Evolutionary conservation across 495 filamentous ascomycete species (phyloP).

Genomic region (Baudoinia panamericana): DNA sequence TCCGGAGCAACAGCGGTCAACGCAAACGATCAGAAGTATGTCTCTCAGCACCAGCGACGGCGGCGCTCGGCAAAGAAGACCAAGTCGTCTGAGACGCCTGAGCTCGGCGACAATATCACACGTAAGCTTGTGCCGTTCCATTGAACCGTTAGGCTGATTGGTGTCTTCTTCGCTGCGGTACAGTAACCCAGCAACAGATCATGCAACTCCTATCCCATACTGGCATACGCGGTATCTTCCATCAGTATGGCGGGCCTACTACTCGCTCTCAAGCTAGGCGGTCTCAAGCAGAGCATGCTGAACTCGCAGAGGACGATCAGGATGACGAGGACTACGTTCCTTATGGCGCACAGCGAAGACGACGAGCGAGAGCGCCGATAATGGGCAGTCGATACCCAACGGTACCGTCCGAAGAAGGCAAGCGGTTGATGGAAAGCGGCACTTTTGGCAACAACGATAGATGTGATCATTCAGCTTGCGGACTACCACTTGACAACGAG

Average conservation of each 20-base stretch:
- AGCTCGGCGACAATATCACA: constrained; percentile 9
- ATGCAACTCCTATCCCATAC: constrained; percentile 31
- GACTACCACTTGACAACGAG: constrained; percentile 23
- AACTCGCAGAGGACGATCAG: constrained; percentile 31
- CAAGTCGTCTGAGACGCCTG: constrained; percentile 2
- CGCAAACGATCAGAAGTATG: constrained; percentile 17
- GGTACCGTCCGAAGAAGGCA: constrained; percentile 64
- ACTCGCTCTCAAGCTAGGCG: constrained; percentile 22
- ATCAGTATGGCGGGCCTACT: constrained; percentile 24
- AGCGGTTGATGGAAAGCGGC: constrained; percentile 64
- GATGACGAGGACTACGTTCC: constrained; percentile 27
- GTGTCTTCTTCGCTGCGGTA: constrained; percentile 14
- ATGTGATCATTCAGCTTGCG: constrained; percentile 25
- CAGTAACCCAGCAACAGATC: constrained; percentile 32
- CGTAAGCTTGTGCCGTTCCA: constrained; percentile 15
- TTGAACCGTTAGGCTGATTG: constrained; percentile 16
- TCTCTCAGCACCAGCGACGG: background rate
- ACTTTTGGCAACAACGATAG: constrained; percentile 54
- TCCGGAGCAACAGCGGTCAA: constrained; percentile 1
- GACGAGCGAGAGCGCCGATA: constrained; percentile 18
- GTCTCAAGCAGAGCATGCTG: constrained; percentile 8
- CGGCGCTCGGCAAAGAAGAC: background rate
- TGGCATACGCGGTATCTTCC: constrained; percentile 31
- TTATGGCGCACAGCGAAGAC: constrained; percentile 12
- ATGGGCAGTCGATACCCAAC: constrained; percentile 44